Percentiles rank a stretch among this genome's conserved stretches.
Evolutionary conservation across 1,284 basidiomycete species (phyloP).

Genomic region (Pascua guehoae): DNA sequence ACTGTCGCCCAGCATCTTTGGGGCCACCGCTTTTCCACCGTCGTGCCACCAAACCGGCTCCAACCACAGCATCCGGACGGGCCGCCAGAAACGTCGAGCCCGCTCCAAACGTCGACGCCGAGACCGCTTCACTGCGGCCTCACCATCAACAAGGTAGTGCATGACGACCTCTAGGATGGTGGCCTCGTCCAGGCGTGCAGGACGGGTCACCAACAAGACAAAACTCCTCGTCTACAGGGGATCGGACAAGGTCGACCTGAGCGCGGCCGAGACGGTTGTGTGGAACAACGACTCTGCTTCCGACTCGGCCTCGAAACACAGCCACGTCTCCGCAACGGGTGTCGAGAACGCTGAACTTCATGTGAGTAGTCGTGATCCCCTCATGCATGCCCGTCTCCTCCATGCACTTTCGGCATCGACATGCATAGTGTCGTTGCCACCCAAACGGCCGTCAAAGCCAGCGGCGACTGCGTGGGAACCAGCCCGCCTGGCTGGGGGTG

Average conservation of each 20-base stretch:
- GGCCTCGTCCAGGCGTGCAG: slow-evolving; percentile 42
- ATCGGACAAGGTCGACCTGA: slow-evolving; percentile 69
- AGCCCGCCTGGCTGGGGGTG: too few relatives aligned
- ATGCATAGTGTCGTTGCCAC: slow-evolving; percentile 16
- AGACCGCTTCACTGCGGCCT: slow-evolving; percentile 21
- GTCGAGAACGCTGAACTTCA: slow-evolving; percentile 47
- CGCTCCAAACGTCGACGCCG: slow-evolving; percentile 16
- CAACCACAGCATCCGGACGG: slow-evolving; percentile 7
- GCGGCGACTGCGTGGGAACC: slow-evolving; percentile 16
- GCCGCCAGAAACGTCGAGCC: slow-evolving; percentile 12
- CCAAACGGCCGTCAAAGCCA: slow-evolving; percentile 24
- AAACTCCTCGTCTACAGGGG: slow-evolving; percentile 79
- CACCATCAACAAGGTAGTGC: neutral
- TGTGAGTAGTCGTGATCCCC: slow-evolving; percentile 37
- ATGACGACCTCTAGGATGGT: slow-evolving; percentile 28
- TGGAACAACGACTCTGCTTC: slow-evolving; percentile 34
- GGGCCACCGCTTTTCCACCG: slow-evolving; percentile 4
- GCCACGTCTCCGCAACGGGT: slow-evolving; percentile 45
- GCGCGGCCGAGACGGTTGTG: slow-evolving; percentile 73
- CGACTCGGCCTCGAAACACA: slow-evolving; percentile 33
- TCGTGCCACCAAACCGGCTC: slow-evolving; percentile 1
- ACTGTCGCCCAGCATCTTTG: neutral
- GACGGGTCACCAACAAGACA: slow-evolving; percentile 80
- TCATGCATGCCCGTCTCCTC: slow-evolving; percentile 32
- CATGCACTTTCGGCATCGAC: too few relatives aligned